Conservation (phyloP, 2,329 filamentous ascomycete species). For the Cladosporium sp. region DNA sequence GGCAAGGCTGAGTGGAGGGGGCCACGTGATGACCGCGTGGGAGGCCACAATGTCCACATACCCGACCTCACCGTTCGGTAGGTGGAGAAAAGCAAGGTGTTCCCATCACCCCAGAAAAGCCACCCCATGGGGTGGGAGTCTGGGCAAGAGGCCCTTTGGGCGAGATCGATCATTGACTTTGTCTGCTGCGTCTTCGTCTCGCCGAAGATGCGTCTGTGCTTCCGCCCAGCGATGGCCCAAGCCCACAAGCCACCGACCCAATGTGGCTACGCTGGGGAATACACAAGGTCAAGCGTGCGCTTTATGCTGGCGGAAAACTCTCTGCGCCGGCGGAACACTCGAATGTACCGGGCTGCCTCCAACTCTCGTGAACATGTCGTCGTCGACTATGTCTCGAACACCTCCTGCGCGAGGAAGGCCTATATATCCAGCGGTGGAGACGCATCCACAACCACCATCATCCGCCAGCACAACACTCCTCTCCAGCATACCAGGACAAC, state of each 20-base stretch:
- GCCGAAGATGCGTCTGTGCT: neutral
- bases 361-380: neutral
- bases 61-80: neutral
- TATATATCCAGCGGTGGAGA: conserved; percentile 7
- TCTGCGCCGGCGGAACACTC: conserved; percentile 4
- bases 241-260: conserved; percentile 2
- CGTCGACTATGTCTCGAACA: neutral
- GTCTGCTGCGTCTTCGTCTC: neutral
- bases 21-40: conserved; percentile 4
- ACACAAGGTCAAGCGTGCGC: conserved; percentile 3
- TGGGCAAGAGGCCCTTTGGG: neutral
- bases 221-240: neutral
- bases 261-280: conserved; percentile 3
- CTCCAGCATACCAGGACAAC: neutral
- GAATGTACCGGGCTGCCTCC: neutral
- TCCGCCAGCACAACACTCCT: conserved; percentile 7
- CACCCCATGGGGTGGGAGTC: conserved; percentile 6
- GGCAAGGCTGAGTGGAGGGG: conserved; percentile 6
- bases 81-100: neutral
- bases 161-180: conserved; percentile 1
- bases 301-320: conserved; percentile 15
- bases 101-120: conserved; percentile 2
- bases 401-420: neutral
- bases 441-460: neutral
- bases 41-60: neutral